Base-by-base conservation (phyloP, 2,329 filamentous ascomycete genomes). In the Cladosporium sphaerospermum region DNA sequence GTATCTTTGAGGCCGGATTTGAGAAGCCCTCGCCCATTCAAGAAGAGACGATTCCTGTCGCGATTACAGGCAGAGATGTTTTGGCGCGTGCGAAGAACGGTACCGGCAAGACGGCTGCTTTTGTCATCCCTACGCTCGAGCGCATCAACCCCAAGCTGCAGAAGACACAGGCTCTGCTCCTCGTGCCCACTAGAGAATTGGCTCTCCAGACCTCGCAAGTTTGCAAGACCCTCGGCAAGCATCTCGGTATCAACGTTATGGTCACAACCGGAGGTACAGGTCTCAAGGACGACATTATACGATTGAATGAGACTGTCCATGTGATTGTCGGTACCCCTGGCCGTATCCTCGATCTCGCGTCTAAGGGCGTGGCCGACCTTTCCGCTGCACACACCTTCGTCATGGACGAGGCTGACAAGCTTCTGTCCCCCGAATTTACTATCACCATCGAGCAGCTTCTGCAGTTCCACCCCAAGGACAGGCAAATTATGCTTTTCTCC, bases 351-450 rank as follows among this genome's bases (percentile, higher is more conserved):
- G 93, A 99, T 76, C 77, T 99, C 62, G 92, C 93, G 55, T 90
- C 91, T 71, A 97, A 99, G 76, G 90, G 88, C 60, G 91, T 99
- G 56, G 93, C 93, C 58, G 93, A 99, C 72, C 81, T 99, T 46
- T 95, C 91, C 64, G 87, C 95, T 74, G 97, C 93, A 70, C 86
- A 90, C 64, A 97, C 95, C 67, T 99, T 99, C 70, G 89, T 99
- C 74, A 99, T 99, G 93, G 93, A 99, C 67, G 93, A 99, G 72
- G 93, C 93, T 52, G 93, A 99, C 74, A 99, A 99, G 77, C 84
- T 99, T 56, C 81, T 99, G 47, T 99, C 93, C 6, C 83, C 89
- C 55, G 93, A 99, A 69, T 99, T 99, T 69, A 99, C 93, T 6
- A 90, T 92, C 23, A 91, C 96, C 59, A 96, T 99, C 61, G 95